Evolutionary conservation across 1,284 basidiomycete species (phyloP).

Genomic region (Serendipita sp.): DNA sequence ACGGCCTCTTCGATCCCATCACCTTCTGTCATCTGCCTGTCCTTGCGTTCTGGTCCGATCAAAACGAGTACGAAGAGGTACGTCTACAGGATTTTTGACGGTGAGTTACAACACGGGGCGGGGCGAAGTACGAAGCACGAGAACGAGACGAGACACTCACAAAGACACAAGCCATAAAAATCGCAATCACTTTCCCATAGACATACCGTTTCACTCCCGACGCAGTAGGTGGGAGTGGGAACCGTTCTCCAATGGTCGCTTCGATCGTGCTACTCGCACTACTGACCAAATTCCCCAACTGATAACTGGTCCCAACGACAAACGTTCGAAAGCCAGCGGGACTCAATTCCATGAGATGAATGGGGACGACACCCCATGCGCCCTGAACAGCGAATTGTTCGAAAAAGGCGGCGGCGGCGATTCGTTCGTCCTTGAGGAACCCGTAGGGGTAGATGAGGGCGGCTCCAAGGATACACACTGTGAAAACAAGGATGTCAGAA

Average conservation of each 20-base stretch:
- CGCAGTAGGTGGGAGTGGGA: not conserved
- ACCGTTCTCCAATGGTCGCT: not conserved
- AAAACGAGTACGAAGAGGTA: not conserved
- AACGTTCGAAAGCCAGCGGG: conserved; percentile 88
- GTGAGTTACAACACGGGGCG: not conserved
- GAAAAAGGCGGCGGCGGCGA: conserved; percentile 71
- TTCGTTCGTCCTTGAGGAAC: conserved; percentile 37
- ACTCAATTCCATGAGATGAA: conserved; percentile 80
- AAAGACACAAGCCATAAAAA: not conserved
- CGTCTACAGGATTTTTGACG: not conserved
- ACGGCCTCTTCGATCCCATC: not conserved
- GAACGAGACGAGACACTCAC: not conserved
- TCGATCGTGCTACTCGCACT: not conserved
- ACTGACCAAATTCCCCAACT: conserved; percentile 48
- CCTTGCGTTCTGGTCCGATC: conserved; percentile 1
- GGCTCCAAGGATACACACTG: conserved; percentile 44
- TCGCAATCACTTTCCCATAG: not conserved
- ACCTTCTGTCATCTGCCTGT: not conserved
- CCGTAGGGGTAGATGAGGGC: conserved; percentile 48
- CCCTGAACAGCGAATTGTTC: conserved; percentile 78
- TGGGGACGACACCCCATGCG: conserved; percentile 73
- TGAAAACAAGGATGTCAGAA: not conserved
- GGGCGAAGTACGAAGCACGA: no score
- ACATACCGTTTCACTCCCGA: not conserved
- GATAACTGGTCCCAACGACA: conserved; percentile 86